Evolutionary conservation across 2,329 filamentous ascomycete genomes (phyloP), one percentile per base, ranked within the genome.

Genomic region (Arachnomyces sp.): DNA sequence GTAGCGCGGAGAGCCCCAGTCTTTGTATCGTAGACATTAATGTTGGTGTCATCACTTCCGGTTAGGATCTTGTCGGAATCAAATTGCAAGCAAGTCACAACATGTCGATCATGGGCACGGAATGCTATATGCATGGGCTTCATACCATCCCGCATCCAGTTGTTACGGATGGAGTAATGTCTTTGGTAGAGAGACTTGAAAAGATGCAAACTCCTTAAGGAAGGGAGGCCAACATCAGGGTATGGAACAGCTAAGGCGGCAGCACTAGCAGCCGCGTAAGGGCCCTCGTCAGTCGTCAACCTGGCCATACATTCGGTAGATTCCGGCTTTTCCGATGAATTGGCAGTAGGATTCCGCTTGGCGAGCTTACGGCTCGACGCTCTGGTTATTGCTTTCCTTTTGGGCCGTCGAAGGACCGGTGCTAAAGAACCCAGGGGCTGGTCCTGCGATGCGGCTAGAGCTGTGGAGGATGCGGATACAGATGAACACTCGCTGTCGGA

Each of bases 61-160:
- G 92, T 98, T 50, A 98, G 76, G 50, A 98, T 95, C 65, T 96
- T 96, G 70, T 98, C 89, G 36, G 89, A 85, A 56, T 98, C 92
- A 54, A 98, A 98, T 59, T 98, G 89, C 39, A 98, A 73, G 58
- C 92, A 98, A 12, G 92, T 98, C 38, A 98, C 94, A 45, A 98
- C 92, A 66, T 96, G 90, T 28, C 87, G 81, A 44, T 92, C 87
- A 57, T 98, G 92, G 4, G 92, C 92, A n/a, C 87, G 81, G 63
- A 98, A 96, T 3, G 92, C 92, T 43, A 98, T 82, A 53, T 98
- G 92, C 34, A 83, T 79, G 18, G 92, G 92, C 61, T 88, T 84
- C 25, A 87, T 76, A 38, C 87, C 83, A 35, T 76, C 68, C 45
- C 79, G 83, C 64, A 93, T 96, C 92, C 92, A 98, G 57, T 82